Evolutionary conservation across 2,329 filamentous ascomycete genomes (phyloP), one percentile per base, ranked within the genome.

Genomic region (Exophiala oligosperma): DNA sequence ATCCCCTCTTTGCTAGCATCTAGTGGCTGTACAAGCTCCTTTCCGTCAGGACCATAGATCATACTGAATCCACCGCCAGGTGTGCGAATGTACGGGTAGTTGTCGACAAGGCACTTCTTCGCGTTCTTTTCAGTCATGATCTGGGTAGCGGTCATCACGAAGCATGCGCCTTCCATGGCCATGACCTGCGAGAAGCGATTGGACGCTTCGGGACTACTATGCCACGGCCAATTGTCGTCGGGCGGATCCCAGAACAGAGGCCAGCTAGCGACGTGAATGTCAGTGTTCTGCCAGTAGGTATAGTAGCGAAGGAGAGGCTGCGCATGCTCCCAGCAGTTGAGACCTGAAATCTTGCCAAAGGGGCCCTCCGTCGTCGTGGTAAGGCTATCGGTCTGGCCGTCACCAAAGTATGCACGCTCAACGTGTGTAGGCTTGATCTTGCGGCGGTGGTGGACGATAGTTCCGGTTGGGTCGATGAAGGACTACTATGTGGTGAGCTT

Each of bases 381-480:
- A 7, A 80, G 63, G 21, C 68, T 68, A 1, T 64, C 64, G 12
- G 14, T 61, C n/a, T 52, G 28, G 0, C 51, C 76, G n/a, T 81
- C 78, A 1, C 77, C 78, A 24, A 73, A 81, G 28, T 79, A 56
- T 5, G 74, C 75, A 0, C 76, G 71, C 64, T 81, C 79, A 65
- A 81, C 74, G 56, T 81, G 77, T 0, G 77, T 81, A 0, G 78
- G 75, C 68, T 81, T 81, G 66, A 80, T 71, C 68, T 81, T 81
- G n/a, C 77, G 72, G 11, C 78, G 72, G 53, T 75, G 68, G 9
- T 72, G 64, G 14, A 71, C 51, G 3, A 79, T 38, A 41, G 74
- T 69, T 0, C 78, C 77, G 17, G 73, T 67, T 0, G 71, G 68
- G 1, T 69, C 71, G 56, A 81, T 78, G 23, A 80, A 72, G 3